Conservation (phyloP, 495 filamentous ascomycete species). For the Pyronema domesticum region DNA sequence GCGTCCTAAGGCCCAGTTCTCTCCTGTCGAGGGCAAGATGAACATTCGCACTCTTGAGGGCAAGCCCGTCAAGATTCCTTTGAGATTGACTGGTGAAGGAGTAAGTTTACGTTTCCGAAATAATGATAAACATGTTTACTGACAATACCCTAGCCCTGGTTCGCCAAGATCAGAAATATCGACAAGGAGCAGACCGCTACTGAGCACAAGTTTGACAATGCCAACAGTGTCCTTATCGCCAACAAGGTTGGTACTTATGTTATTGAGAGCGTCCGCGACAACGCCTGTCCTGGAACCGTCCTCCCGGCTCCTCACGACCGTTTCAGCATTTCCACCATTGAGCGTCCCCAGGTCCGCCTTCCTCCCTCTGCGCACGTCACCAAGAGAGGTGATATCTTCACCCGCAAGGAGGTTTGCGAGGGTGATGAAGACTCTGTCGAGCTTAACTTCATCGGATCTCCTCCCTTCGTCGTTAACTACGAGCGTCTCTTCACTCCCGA, state of each 20-base stretch:
- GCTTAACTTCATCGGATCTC: slow-evolving; percentile 52
- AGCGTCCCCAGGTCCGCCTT: slow-evolving; percentile 54
- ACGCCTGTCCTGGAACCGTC: slow-evolving; percentile 59
- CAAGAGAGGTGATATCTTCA: slow-evolving; percentile 33
- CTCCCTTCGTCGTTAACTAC: slow-evolving; percentile 72
- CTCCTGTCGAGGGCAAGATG: slow-evolving; percentile 57
- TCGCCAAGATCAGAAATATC: slow-evolving; percentile 50
- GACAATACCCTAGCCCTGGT: slow-evolving; percentile 42
- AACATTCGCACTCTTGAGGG: slow-evolving; percentile 57
- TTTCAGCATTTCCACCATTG: slow-evolving; percentile 71
- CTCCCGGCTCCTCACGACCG: slow-evolving; percentile 45
- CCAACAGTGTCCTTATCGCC: slow-evolving; percentile 55
- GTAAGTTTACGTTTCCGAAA: slow-evolving; percentile 3
- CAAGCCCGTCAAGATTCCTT: slow-evolving; percentile 50
- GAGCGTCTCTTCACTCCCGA: slow-evolving; percentile 27
- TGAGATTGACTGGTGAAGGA: slow-evolving; percentile 63
- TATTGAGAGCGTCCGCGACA: slow-evolving; percentile 57
- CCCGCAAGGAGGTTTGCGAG: slow-evolving; percentile 75
- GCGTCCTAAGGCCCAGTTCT: slow-evolving; percentile 68
- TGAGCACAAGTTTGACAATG: slow-evolving; percentile 35
- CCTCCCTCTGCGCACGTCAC: slow-evolving; percentile 41
- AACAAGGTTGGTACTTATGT: slow-evolving; percentile 53
- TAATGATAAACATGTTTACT: neutral
- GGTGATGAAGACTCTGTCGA: slow-evolving; percentile 82
- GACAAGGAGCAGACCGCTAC: slow-evolving; percentile 28